Percentiles rank a stretch among this genome's conserved stretches.
Conservation (phyloP, 2,329 filamentous ascomycete genomes). For the Diplodia seriata region DNA sequence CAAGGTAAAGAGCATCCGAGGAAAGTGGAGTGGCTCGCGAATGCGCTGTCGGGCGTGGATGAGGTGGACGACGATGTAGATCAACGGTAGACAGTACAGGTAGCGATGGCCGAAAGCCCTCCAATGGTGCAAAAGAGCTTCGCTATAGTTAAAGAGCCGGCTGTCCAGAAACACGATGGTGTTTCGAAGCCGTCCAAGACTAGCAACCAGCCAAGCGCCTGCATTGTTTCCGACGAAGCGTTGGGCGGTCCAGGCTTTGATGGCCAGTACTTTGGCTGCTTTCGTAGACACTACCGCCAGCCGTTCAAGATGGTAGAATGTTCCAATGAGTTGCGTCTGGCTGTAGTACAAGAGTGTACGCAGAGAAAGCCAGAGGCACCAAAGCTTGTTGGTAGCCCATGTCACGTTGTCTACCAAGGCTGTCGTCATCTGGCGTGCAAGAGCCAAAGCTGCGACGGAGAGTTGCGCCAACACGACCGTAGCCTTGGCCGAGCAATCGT, state of each 20-base stretch:
- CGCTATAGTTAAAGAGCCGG: neutral
- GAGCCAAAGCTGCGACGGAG: too few species aligned
- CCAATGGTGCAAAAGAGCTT: neutral
- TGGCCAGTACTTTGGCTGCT: too few species aligned
- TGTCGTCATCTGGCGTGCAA: too few species aligned
- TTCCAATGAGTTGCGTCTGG: neutral
- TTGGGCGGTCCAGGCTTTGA: neutral
- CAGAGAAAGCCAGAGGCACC: too few species aligned
- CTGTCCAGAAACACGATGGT: neutral
- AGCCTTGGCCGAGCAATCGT: neutral
- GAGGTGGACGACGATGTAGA: neutral
- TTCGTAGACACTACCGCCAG: too few species aligned
- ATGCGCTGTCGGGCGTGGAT: neutral
- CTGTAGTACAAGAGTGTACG: too few species aligned
- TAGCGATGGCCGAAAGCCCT: neutral
- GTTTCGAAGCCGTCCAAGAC: neutral
- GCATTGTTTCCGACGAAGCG: too few species aligned
- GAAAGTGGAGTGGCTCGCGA: neutral
- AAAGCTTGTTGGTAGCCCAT: too few species aligned
- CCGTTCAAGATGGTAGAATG: too few species aligned
- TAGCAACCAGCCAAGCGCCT: neutral
- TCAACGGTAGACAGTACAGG: neutral
- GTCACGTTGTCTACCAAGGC: too few species aligned
- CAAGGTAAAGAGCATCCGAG: too few species aligned
- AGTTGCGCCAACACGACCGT: neutral